Conservation (phyloP, 208 protist species). For the Trypanosoma brucei region DNA sequence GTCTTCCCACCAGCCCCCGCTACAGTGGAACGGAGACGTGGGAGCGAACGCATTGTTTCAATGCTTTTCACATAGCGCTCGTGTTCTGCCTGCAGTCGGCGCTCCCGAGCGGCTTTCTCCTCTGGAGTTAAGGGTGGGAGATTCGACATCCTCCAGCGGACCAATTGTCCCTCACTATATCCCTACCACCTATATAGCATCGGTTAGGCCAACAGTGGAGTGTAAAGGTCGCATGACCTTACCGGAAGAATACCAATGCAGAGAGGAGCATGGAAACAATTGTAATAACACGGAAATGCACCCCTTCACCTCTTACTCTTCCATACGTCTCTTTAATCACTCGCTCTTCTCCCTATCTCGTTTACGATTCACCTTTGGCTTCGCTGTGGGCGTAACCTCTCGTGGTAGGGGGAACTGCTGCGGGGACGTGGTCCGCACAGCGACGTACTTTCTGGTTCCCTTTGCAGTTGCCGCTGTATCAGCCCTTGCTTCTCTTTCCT, state of each 20-base stretch:
- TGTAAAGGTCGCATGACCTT: too few relatives aligned
- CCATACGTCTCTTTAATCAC: too few relatives aligned
- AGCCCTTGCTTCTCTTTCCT: too few relatives aligned
- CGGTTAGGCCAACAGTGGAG: too few relatives aligned
- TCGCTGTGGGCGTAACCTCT: neutral
- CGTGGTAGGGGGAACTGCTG: slow-evolving; percentile 21
- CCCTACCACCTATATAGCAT: neutral
- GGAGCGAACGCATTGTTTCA: slow-evolving; percentile 64
- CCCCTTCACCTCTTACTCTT: too few relatives aligned
- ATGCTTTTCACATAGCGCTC: slow-evolving; percentile 65
- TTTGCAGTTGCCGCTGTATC: neutral
- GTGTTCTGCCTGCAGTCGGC: slow-evolving; percentile 63
- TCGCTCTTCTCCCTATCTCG: slow-evolving; percentile 1
- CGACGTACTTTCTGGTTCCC: neutral
- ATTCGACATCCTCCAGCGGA: slow-evolving; percentile 1
- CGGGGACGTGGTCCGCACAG: neutral
- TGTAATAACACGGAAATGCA: too few relatives aligned
- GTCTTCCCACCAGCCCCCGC: slow-evolving; percentile 80
- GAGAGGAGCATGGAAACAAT: too few relatives aligned
- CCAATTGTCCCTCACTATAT: neutral
- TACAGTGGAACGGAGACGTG: slow-evolving; percentile 75
- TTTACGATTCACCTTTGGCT: neutral
- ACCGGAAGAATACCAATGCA: too few relatives aligned
- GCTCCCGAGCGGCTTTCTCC: slow-evolving; percentile 50
- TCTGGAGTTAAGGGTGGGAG: slow-evolving; percentile 45